Conservation (phyloP, 73 alveolate species). For the Breviolum minutum region DNA sequence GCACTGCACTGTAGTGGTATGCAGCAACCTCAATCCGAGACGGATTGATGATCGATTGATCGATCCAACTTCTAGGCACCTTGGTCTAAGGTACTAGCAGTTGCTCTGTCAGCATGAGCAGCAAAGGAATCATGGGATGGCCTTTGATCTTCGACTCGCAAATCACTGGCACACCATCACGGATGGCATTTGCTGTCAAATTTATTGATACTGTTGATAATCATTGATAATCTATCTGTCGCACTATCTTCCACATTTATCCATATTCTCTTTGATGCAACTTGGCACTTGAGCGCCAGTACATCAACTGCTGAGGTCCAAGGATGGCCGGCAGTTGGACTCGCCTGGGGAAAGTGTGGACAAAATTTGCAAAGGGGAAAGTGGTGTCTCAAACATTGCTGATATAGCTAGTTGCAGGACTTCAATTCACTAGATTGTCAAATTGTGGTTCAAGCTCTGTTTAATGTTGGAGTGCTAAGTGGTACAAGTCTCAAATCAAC, state of each 20-base stretch:
- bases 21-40: conserved; percentile 29
- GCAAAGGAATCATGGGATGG: conserved; percentile 82
- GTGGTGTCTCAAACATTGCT: too few relatives aligned
- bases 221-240: not conserved
- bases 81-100: not conserved
- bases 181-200: too few relatives aligned
- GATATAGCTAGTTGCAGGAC: too few relatives aligned
- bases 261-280: not conserved
- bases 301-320: conserved; percentile 34
- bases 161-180: too few relatives aligned
- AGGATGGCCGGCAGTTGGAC: conserved; percentile 27
- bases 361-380: too few relatives aligned
- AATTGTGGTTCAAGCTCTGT: too few relatives aligned
- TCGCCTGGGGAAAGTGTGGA: not conserved
- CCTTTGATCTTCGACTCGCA: not conserved
- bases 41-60: not conserved
- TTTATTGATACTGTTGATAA: not conserved
- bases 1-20: conserved; percentile 89
- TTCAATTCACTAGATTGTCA: too few relatives aligned
- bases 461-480: too few relatives aligned
- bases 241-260: not conserved
- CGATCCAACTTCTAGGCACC: not conserved
- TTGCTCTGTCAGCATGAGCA: conserved; percentile 77
- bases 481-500: too few relatives aligned
- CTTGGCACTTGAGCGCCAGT: not conserved